These are phyloP conservation scores for Suzukiozyma palmioleophila DNA, from an alignment of 1,139 yeast genomes.

Conservation along the genomic window DNA sequence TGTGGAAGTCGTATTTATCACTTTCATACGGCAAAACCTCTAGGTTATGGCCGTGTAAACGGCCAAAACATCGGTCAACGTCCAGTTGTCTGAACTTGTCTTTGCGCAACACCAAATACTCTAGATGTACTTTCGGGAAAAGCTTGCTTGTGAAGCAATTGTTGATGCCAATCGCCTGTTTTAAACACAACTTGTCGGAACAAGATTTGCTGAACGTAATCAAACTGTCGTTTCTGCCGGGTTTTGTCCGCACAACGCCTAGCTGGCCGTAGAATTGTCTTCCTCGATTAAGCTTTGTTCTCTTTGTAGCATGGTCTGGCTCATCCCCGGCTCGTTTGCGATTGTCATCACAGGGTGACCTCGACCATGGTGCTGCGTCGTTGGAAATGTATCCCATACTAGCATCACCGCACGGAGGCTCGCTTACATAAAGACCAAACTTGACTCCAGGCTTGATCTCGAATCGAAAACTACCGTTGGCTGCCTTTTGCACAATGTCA, in stretches of 20 bases:
- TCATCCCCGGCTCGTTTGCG: constrained; percentile 7
- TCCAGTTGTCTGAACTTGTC: constrained; percentile 26
- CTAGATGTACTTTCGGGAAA: constrained; percentile 38
- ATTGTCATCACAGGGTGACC: constrained; percentile 14
- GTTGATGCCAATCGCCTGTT: constrained; percentile 60
- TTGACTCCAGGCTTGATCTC: constrained; percentile 28
- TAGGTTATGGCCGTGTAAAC: constrained; percentile 14
- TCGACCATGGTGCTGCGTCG: constrained; percentile 11
- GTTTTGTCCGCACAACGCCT: constrained; percentile 83
- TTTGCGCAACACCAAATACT: constrained; percentile 51
- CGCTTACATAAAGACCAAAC: constrained; percentile 66
- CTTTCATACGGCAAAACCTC: constrained; percentile 18
- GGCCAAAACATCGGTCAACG: constrained; percentile 49
- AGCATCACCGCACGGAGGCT: constrained; percentile 91
- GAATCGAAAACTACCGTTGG: constrained; percentile 13
- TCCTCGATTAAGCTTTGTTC: constrained; percentile 43
- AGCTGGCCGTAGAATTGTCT: constrained; percentile 51
- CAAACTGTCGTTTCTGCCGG: constrained; percentile 78
- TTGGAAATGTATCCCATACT: constrained; percentile 43
- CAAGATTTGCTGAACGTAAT: constrained; percentile 77
- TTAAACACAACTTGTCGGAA: constrained; percentile 71
- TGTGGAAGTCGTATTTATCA: constrained; percentile 25
- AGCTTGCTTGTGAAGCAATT: constrained; percentile 45
- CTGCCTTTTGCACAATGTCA: constrained; percentile 8
- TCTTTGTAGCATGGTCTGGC: background rate